Evolutionary conservation across 805 yeast species (phyloP).

Genomic region (Metschnikowia baotianmanensis): DNA sequence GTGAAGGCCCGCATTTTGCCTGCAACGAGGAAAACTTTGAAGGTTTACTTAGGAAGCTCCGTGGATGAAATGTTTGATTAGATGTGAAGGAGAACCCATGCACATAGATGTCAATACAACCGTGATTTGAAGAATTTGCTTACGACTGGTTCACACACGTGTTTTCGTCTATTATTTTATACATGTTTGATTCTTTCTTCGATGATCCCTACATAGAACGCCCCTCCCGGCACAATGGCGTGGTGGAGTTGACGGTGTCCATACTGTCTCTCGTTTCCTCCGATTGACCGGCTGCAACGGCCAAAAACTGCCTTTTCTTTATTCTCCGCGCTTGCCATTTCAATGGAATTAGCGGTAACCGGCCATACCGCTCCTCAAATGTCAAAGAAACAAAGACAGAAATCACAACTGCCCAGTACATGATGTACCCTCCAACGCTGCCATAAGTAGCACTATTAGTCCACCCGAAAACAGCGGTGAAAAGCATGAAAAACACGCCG

Average conservation of each 20-base stretch:
- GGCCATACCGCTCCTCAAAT: conserved; percentile 56
- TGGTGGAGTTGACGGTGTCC: conserved; percentile 29
- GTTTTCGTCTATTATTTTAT: not conserved
- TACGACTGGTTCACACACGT: too few species aligned
- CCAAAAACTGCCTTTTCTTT: conserved; percentile 9
- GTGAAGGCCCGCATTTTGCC: conserved; percentile 76
- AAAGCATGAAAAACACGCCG: conserved; percentile 81
- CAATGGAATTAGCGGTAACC: conserved; percentile 41
- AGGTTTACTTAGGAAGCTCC: conserved; percentile 68
- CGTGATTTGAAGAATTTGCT: too few species aligned
- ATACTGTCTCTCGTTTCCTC: conserved; percentile 20
- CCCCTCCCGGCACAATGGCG: conserved; percentile 18
- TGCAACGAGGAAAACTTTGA: conserved; percentile 65
- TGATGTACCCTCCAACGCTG: conserved; percentile 68
- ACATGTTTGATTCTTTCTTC: not conserved
- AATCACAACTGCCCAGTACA: conserved; percentile 64
- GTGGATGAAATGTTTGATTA: conserved; percentile 48
- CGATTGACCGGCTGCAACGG: not conserved
- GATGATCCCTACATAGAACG: not conserved
- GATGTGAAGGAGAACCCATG: not conserved
- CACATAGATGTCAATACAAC: not conserved
- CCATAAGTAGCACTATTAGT: conserved; percentile 92
- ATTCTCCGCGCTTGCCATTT: conserved; percentile 19
- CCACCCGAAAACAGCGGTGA: conserved; percentile 91
- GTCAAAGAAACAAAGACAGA: conserved; percentile 39